Conservation (phyloP, 805 yeast species). For the Komagataella pastoris region DNA sequence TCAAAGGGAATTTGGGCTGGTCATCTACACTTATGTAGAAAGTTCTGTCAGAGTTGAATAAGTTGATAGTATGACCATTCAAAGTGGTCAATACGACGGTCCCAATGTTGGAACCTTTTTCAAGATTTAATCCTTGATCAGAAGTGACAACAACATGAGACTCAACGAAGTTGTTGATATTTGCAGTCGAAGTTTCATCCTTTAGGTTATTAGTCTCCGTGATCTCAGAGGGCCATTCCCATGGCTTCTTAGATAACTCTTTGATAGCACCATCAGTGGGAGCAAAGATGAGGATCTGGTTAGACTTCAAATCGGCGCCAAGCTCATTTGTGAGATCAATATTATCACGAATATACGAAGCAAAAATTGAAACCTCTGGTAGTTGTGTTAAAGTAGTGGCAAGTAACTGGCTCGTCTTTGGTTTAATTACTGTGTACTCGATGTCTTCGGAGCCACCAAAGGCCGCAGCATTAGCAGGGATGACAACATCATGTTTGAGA, state of each 20-base stretch:
- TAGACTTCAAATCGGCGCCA: constrained; percentile 13
- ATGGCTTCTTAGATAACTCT: constrained; percentile 46
- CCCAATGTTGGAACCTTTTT: constrained; percentile 4
- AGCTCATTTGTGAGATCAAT: constrained; percentile 32
- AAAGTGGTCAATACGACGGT: constrained; percentile 19
- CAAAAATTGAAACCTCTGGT: constrained; percentile 42
- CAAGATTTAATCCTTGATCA: constrained; percentile 2
- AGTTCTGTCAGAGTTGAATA: constrained; percentile 22
- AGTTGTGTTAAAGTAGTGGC: constrained; percentile 25
- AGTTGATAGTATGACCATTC: constrained; percentile 20
- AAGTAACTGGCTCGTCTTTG: constrained; percentile 14
- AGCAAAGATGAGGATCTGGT: constrained; percentile 42
- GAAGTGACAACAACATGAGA: constrained; percentile 39
- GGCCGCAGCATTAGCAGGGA: constrained; percentile 1
- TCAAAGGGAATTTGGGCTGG: constrained; percentile 14
- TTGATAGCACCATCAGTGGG: constrained; percentile 56
- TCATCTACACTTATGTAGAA: constrained; percentile 20
- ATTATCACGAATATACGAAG: constrained; percentile 59
- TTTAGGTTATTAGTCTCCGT: constrained; percentile 24
- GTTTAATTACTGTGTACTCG: constrained; percentile 6
- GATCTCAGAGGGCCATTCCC: constrained; percentile 60
- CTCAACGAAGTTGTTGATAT: constrained; percentile 43
- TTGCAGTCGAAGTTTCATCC: constrained; percentile 34
- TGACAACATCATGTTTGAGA: constrained; percentile 1
- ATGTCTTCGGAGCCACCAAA: background rate